phyloP scores from a whole-genome alignment of 1,284 basidiomycete genomes.

The Rugosomyces carneus region DNA sequence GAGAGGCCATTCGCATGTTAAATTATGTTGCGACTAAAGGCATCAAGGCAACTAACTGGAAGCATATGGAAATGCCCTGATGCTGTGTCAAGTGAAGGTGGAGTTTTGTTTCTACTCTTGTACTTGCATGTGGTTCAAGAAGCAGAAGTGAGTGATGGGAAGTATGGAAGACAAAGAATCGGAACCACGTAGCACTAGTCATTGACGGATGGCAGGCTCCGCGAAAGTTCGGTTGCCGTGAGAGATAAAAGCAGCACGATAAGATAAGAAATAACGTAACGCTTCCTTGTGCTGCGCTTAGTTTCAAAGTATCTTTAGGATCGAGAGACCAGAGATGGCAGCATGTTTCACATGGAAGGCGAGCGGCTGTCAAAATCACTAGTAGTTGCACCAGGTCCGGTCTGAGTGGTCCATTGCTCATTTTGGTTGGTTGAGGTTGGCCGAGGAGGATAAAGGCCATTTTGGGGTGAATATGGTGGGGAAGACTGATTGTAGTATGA shows the following conservation, averaged over 20 bases:
- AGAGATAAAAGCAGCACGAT: not conserved
- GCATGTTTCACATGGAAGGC: not conserved
- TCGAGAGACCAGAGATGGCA: not conserved
- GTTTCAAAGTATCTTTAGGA: not conserved
- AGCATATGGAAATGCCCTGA: not conserved
- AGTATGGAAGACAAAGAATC: too few relatives aligned
- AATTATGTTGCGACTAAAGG: too few relatives aligned
- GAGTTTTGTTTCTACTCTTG: not conserved
- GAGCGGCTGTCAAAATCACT: constrained; percentile 2
- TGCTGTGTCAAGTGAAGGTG: not conserved
- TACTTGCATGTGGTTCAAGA: not conserved
- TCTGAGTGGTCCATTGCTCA: constrained; percentile 8
- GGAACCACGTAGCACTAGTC: not conserved
- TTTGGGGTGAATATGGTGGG: constrained; percentile 10
- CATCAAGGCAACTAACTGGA: not conserved
- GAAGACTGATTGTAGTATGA: constrained; percentile 8
- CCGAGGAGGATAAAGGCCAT: not conserved
- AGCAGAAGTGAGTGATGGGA: not conserved
- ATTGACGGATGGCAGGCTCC: not conserved
- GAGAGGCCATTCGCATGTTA: too few relatives aligned
- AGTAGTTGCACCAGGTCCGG: constrained; percentile 16
- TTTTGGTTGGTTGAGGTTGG: constrained; percentile 12
- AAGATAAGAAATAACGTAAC: not conserved
- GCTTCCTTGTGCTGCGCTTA: not conserved
- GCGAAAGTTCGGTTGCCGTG: not conserved